phyloP scores from a whole-genome alignment of 345 rosid genomes.

The Adansonia digitata region DNA sequence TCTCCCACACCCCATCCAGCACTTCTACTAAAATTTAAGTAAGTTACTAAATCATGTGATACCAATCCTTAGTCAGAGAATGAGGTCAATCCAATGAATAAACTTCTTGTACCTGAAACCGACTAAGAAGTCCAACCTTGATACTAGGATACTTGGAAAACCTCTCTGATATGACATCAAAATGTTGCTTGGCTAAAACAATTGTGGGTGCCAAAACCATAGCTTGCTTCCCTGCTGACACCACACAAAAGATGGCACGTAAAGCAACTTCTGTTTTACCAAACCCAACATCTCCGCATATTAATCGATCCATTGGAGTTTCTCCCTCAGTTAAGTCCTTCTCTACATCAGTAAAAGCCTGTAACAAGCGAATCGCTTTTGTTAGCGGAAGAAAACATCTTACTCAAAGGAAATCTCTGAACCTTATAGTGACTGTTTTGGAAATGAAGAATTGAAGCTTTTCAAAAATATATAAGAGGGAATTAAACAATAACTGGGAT shows the following conservation, averaged over 20 bases:
- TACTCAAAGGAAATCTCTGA: neutral
- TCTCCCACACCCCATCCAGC: neutral
- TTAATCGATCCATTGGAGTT: slow-evolving; percentile 95
- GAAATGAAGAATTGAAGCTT: neutral
- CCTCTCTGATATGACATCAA: slow-evolving; percentile 73
- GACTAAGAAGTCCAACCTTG: slow-evolving; percentile 80
- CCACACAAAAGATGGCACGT: slow-evolving; percentile 82
- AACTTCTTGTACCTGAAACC: slow-evolving; percentile 71
- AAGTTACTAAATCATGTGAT: neutral
- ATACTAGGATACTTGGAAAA: slow-evolving; percentile 56
- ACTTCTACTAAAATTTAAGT: neutral
- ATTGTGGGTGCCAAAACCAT: slow-evolving; percentile 96
- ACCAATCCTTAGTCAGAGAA: slow-evolving; percentile 5
- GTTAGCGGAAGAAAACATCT: slow-evolving; percentile 16
- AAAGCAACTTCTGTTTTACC: slow-evolving; percentile 98
- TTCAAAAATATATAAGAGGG: neutral
- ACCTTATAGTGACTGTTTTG: neutral
- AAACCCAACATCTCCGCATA: slow-evolving; percentile 98
- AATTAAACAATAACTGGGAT: neutral
- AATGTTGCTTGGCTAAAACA: slow-evolving; percentile 95
- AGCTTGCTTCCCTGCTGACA: slow-evolving; percentile 89
- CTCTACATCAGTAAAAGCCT: slow-evolving; percentile 94
- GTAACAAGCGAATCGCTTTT: slow-evolving; percentile 27
- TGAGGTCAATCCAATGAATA: slow-evolving; percentile 12
- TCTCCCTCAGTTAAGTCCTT: slow-evolving; percentile 85